Evolutionary conservation across 1,284 basidiomycete species (phyloP), one percentile per base, ranked within the genome.

Genomic region (Ceratobasidium sp.): DNA sequence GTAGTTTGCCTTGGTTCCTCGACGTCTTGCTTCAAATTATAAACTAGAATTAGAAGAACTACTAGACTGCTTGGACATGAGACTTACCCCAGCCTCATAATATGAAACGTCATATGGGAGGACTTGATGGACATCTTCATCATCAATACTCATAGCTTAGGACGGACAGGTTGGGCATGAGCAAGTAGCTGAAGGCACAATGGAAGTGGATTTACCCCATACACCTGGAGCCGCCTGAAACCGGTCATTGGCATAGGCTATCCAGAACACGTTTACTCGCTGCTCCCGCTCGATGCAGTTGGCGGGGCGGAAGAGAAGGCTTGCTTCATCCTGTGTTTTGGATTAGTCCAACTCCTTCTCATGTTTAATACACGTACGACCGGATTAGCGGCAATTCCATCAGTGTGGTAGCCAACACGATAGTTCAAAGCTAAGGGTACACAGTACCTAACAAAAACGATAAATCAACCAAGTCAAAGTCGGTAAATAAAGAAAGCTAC

Each of bases 51-150:
- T 25, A n/a, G 28, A 23, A 3, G 12, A 9, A 23, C n/a, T 40
- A 3, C 23, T 4, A 21, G 25, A 11, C 23, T 11, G 2, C 7
- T 3, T 1, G 14, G 6, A 36, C 16, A 1, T 40, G 23, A 40
- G 30, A 69, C 23, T 58, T 58, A 69, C 64, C 14, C 64, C 64
- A 18, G 51, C 38, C 21, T 69, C 64, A 23, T 56, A 69, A 38
- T 58, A 40, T 25, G 53, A 56, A 25, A 69, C 51, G 6, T 11
- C 36, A 18, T 40, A 28, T 14, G 64, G 64, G 21, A 69, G 51
- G 18, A 30, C 38, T 69, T 69, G 64, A 46, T 69, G 64, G n/a
- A 69, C 42, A 44, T 69, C 64, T n/a, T 69, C 49, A 30, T 69
- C 64, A 14, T 69, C 64, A n/a, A 69, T 25, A 30, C 49, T n/a